Evolutionary conservation across 306 rosid species (phyloP), one percentile per base, ranked within the genome.

Genomic region (Vicia villosa): DNA sequence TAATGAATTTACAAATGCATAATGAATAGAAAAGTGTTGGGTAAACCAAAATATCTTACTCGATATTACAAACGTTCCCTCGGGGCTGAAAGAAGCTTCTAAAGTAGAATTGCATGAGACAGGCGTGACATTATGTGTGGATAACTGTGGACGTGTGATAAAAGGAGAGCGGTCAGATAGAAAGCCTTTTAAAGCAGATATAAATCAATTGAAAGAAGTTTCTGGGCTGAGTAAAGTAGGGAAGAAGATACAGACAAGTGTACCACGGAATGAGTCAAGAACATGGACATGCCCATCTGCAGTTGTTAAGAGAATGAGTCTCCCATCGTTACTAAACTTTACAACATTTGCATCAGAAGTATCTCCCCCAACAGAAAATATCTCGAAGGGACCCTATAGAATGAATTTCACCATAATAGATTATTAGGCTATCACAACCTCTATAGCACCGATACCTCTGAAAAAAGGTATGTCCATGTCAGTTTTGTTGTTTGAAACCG

Each of bases 81-180:
- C 97, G 0, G 97, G 97, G 73, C 96, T 94, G 85, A 90, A 94
- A 77, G 98, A 90, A 67, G 97, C 97, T 86, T 94, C 98, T 77
- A 94, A 77, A 8, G 96, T 94, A 69, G 97, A 86, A 71, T 82
- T 87, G 70, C 80, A 57, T 17, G 95, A 88, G 66, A 94, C 91
- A 46, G 92, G 97, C 37, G 77, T 80, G 38, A 87, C 96, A 62
- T 85, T 90, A 80, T 87, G 84, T 2, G 97, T 88, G 66, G 90
- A 86, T 79, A 94, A 79, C 98, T 94, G 69, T 16, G 73, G 45
- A 68, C 43, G 74, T 56, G 8, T 54, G 46, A 57, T 24, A 46
- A 63, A 63, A 14, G 65, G 43, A 78, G 60, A 40, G 36, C 22
- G 65, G 7, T 66, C 60, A 64, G 28, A 57, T 7, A 15, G 45